Base-by-base conservation (phyloP, 1,139 yeast genomes). In the Pneumocystis sp. region DNA sequence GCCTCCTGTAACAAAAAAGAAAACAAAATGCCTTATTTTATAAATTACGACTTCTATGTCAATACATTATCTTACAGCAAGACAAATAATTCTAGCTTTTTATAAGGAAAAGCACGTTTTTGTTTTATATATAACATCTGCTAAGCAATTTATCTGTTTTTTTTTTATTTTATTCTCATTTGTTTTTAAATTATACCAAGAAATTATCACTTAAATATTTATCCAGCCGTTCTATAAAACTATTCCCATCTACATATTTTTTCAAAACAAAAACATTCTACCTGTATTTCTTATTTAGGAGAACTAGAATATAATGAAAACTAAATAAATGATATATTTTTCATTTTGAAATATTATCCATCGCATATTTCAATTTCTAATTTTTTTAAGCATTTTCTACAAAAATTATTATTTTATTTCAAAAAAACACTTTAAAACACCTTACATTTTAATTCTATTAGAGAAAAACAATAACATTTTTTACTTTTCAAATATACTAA, bases 21-120 rank as follows among this genome's bases (percentile, higher is more conserved):
- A 70, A 61, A 68, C 70, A 61, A 68, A 70, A 56, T 90, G 97
- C 81, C 82, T 86, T 69, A 85, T 89, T 73, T 83, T 89, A 76
- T 87, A 80, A 75, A 67, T 64, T 39, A 40, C 17, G 21, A 25
- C 8, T 50, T 45, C 19, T 50, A 12, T 19, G 19, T 4, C 34
- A 50, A 15, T 59, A 59, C 42, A 59, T 64, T 66, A 37, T 66
- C 12, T 50, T 50, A 15, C 59, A 63, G 21, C 34, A 25, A 50
- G 12, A 15, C n/a, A 10, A 25, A 25, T 50, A 50, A 31, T 25
- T 40, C 19, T 40, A 40, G 19, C 19, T 40, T 21, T 50, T 50
- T 50, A 8, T 12, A 2, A 50, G 19, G 19, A 44, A 50, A 50
- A 50, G 34, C n/a, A 40, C 44, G 3, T 50, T 50, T 25, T 50